Percentiles rank a stretch among this genome's conserved stretches.
Evolutionary conservation across 106 monocot genomes (phyloP).

Genomic region (Xerophyta viscosa): DNA sequence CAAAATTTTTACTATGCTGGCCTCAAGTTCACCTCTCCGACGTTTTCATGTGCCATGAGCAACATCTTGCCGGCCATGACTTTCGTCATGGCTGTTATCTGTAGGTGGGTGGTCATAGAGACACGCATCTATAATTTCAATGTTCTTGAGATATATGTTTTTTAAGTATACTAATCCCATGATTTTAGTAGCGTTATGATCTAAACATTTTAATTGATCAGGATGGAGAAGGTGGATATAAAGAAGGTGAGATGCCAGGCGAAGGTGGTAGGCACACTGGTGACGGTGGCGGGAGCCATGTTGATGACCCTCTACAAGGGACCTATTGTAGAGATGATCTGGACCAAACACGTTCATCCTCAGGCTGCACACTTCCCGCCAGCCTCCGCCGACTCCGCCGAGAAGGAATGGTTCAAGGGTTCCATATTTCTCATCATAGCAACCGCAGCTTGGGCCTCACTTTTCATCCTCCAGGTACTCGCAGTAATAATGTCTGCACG

Average conservation of each 20-base stretch:
- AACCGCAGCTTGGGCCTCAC: conserved; percentile 54
- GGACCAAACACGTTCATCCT: conserved; percentile 21
- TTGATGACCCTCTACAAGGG: conserved; percentile 44
- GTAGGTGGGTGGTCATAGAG: conserved; percentile 32
- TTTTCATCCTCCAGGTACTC: conserved; percentile 56
- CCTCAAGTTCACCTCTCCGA: conserved; percentile 57
- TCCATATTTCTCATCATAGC: conserved; percentile 59
- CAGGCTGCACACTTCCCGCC: conserved; percentile 5
- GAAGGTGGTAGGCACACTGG: conserved; percentile 29
- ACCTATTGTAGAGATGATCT: conserved; percentile 36
- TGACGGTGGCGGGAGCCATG: conserved; percentile 43
- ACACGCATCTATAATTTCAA: too few species aligned
- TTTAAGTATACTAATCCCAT: too few species aligned
- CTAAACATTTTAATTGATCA: conserved; percentile 1
- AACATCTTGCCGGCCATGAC: conserved; percentile 84
- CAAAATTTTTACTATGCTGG: conserved; percentile 84
- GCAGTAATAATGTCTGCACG: too few species aligned
- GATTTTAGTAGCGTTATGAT: too few species aligned
- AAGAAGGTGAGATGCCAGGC: conserved; percentile 38
- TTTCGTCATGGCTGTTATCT: conserved; percentile 56
- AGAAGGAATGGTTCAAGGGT: conserved; percentile 56
- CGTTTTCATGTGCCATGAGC: conserved; percentile 80
- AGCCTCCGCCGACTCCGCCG: neutral
- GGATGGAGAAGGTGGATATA: conserved; percentile 38
- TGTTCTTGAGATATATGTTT: too few species aligned